Conservation (phyloP, 768 basidiomycete genomes). For the Leucosporidium yakuticum region DNA sequence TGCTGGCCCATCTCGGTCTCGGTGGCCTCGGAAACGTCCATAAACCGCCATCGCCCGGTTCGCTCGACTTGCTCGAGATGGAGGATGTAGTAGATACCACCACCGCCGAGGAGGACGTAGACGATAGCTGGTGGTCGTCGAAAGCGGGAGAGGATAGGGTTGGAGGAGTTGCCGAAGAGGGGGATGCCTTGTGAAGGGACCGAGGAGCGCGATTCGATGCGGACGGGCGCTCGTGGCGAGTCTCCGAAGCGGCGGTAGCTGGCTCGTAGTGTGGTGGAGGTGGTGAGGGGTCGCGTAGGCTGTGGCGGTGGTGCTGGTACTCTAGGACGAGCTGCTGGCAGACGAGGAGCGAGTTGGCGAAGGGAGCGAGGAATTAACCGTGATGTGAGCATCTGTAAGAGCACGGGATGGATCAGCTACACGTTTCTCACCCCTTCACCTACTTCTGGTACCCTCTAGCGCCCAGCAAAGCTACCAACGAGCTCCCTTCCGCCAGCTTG, state of each 20-base stretch:
- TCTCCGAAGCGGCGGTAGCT: slow-evolving; percentile 30
- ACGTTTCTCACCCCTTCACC: too few relatives aligned
- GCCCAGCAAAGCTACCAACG: too few relatives aligned
- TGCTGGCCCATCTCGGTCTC: slow-evolving; percentile 54
- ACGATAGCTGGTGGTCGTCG: slow-evolving; percentile 21
- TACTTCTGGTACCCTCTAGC: too few relatives aligned
- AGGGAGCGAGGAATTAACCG: too few relatives aligned
- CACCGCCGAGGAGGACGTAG: slow-evolving; percentile 20
- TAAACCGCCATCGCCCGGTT: slow-evolving; percentile 66
- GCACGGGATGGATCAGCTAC: too few relatives aligned
- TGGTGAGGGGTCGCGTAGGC: neutral
- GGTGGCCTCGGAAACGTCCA: slow-evolving; percentile 59
- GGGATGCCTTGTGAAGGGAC: neutral
- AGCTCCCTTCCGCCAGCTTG: too few relatives aligned
- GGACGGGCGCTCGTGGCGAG: neutral
- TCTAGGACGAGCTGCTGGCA: too few relatives aligned
- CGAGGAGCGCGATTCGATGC: neutral
- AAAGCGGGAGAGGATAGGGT: too few relatives aligned
- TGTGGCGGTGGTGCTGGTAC: too few relatives aligned
- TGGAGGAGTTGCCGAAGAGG: neutral
- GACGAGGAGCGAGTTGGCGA: too few relatives aligned
- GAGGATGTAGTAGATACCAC: slow-evolving; percentile 24
- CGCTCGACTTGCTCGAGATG: slow-evolving; percentile 67
- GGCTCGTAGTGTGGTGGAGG: neutral
- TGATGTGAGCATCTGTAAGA: too few relatives aligned